A percentile compares a stretch with the other conserved stretches of the same genome.
These are phyloP conservation scores for Penicillium parvum DNA, from an alignment of 495 filamentous ascomycete species.

Conservation along the genomic window DNA sequence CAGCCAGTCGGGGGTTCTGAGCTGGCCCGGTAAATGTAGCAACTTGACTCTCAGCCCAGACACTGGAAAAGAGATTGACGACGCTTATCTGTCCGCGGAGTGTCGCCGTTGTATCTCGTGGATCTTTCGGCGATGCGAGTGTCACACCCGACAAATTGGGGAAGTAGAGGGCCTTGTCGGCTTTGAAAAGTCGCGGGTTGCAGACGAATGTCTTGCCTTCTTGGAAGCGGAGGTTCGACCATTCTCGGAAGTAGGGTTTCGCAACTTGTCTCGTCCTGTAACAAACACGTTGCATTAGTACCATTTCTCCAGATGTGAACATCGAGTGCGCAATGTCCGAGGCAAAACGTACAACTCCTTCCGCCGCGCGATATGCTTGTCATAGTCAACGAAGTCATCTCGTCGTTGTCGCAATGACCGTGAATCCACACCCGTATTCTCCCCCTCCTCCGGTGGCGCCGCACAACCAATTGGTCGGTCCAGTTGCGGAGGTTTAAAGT, in stretches of 20 bases:
- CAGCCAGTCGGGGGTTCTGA: constrained; percentile 61
- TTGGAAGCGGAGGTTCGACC: constrained; percentile 72
- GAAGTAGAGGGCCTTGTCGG: constrained; percentile 78
- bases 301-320: too few species aligned
- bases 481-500: constrained; percentile 66
- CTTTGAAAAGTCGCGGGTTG: constrained; percentile 68
- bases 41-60: constrained; percentile 84
- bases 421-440: constrained; percentile 73
- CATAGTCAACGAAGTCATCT: constrained; percentile 78
- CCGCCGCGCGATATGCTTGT: constrained; percentile 71
- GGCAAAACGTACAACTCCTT: constrained; percentile 66
- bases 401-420: constrained; percentile 64
- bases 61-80: constrained; percentile 72
- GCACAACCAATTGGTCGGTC: constrained; percentile 75
- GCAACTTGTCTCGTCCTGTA: constrained; percentile 52
- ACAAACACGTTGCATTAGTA: too few species aligned
- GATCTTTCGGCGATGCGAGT: constrained; percentile 47
- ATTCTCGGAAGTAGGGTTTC: constrained; percentile 91
- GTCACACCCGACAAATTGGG: constrained; percentile 84
- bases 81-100: constrained; percentile 69
- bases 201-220: constrained; percentile 87
- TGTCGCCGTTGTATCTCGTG: constrained; percentile 64
- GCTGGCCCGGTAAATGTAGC: constrained; percentile 59
- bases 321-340: too few species aligned
- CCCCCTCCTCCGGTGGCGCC: constrained; percentile 63